A percentile compares a stretch with the other conserved stretches of the same genome.
Conservation (phyloP, 441 rosid genomes). For the Jatropha multifida region DNA sequence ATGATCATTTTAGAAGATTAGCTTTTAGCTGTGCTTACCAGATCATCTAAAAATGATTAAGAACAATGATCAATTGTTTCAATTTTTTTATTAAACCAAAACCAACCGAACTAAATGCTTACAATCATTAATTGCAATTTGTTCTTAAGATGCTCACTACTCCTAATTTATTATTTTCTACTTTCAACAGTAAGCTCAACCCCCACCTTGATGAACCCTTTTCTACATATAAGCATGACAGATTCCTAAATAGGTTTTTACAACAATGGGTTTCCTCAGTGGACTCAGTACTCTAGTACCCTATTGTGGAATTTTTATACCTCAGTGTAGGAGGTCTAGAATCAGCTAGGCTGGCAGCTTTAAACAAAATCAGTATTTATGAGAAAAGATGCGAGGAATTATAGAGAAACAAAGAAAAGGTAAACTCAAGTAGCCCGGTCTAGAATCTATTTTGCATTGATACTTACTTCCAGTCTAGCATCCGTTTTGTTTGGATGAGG, state of each 20-base stretch:
- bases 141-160: not conserved
- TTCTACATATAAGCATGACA: not conserved
- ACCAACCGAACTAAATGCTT: too few relatives aligned
- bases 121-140: not conserved
- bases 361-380: not conserved
- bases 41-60: too few relatives aligned
- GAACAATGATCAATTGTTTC: too few relatives aligned
- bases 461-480: constrained; percentile 57
- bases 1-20: not conserved
- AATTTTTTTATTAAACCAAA: too few relatives aligned
- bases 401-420: not conserved
- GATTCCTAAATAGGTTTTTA: not conserved
- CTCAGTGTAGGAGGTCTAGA: not conserved
- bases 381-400: not conserved
- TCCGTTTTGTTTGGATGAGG: constrained; percentile 27
- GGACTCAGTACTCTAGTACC: not conserved
- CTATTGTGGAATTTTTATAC: not conserved
- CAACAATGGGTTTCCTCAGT: not conserved
- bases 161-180: not conserved
- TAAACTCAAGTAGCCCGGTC: not conserved
- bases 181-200: not conserved
- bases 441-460: not conserved
- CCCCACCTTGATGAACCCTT: not conserved
- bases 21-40: not conserved
- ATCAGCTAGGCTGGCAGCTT: not conserved